phyloP scores from a whole-genome alignment of 495 filamentous ascomycete species.

The Neurospora sp. region DNA sequence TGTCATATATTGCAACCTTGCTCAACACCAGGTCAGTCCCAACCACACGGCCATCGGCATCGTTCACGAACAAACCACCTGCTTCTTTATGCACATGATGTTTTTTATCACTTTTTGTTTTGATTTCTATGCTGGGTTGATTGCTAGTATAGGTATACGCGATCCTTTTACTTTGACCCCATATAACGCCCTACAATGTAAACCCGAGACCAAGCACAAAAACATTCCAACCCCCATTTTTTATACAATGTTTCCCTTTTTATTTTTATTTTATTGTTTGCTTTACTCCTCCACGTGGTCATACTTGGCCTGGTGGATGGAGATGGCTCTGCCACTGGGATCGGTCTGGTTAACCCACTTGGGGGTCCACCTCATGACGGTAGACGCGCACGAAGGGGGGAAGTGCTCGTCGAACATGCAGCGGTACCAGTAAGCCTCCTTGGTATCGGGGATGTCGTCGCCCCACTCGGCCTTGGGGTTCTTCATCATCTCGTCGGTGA shows the following conservation, averaged over 20 bases:
- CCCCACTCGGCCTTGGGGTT: constrained; percentile 96
- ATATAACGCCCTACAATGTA: not conserved
- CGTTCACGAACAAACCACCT: not conserved
- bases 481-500: constrained; percentile 94
- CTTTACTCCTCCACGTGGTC: constrained; percentile 25
- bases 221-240: not conserved
- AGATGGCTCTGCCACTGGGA: constrained; percentile 75
- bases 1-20: not conserved
- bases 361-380: constrained; percentile 95
- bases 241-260: not conserved
- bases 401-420: constrained; percentile 98
- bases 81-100: not conserved
- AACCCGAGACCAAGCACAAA: not conserved
- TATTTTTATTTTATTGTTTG: not conserved
- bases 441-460: constrained; percentile 77
- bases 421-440: constrained; percentile 99
- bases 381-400: constrained; percentile 79
- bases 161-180: not conserved
- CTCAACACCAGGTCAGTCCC: not conserved
- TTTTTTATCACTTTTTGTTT: not conserved
- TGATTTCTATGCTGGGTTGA: not conserved
- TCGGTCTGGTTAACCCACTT: constrained; percentile 95
- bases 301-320: constrained; percentile 62
- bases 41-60: not conserved
- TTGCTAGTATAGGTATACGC: not conserved